Conservation (phyloP, 129 eudicot genomes). For the carrot (Daucus carota) region DNA sequence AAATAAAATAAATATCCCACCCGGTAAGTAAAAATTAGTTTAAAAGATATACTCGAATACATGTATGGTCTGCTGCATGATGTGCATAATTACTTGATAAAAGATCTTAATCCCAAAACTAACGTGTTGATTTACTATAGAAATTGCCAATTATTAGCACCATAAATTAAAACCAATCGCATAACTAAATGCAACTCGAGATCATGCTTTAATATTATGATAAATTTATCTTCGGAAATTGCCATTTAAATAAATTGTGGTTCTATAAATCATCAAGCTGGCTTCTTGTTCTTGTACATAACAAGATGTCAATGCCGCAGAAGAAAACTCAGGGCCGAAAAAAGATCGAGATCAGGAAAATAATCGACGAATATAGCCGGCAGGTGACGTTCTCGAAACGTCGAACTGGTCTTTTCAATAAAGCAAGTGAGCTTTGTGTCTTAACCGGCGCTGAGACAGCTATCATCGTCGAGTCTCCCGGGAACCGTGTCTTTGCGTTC, state of each 20-base stretch:
- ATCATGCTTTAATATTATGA: neutral
- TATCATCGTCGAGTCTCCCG: neutral
- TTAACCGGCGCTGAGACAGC: conserved; percentile 3
- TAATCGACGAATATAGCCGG: neutral
- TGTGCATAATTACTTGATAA: too few species aligned
- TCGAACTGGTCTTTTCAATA: neutral
- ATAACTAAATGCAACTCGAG: neutral
- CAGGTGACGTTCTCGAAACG: conserved; percentile 14
- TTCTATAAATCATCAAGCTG: too few species aligned
- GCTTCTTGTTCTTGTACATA: too few species aligned
- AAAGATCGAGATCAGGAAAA: conserved; percentile 5
- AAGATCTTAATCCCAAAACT: neutral
- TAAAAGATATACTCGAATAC: too few species aligned
- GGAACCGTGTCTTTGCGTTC: neutral
- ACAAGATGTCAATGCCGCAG: conserved; percentile 2
- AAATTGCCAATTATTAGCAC: neutral
- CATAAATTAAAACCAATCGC: neutral
- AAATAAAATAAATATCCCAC: too few species aligned
- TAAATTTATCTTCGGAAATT: neutral
- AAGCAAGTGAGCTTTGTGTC: conserved; percentile 11
- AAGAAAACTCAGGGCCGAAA: conserved; percentile 12
- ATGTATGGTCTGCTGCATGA: too few species aligned
- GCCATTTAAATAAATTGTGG: too few species aligned
- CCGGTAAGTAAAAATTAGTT: too few species aligned
- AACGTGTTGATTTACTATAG: neutral